phyloP scores from a whole-genome alignment of 805 yeast species.

The Candida germanica region DNA sequence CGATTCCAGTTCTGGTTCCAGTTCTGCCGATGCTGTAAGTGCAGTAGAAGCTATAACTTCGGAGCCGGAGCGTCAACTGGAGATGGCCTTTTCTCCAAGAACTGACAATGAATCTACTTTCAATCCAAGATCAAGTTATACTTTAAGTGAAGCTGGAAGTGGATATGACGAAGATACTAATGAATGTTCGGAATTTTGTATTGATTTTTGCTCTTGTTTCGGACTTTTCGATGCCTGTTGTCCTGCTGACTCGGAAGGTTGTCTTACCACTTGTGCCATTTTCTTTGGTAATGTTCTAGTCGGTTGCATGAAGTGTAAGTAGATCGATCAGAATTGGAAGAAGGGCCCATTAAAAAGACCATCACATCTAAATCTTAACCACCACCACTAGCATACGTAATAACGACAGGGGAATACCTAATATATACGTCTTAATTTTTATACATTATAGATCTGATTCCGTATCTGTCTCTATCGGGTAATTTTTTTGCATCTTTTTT shows the following conservation, averaged over 20 bases:
- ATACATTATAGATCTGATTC: no score
- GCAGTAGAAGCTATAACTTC: slow-evolving; percentile 7
- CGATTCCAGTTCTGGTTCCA: background rate
- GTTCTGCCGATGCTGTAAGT: slow-evolving; percentile 3
- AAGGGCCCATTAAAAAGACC: no score
- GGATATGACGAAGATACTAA: slow-evolving; percentile 37
- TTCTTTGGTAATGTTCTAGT: slow-evolving; percentile 37
- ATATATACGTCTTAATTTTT: no score
- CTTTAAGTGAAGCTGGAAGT: slow-evolving; percentile 26
- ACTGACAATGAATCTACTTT: slow-evolving; percentile 4
- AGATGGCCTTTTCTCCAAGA: slow-evolving; percentile 13
- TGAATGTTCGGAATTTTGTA: slow-evolving; percentile 42
- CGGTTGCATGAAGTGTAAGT: slow-evolving; percentile 30
- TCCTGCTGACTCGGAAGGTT: slow-evolving; percentile 42
- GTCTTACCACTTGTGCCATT: slow-evolving; percentile 31
- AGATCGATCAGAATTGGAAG: no score
- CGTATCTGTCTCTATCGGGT: no score
- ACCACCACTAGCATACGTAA: no score
- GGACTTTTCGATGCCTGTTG: slow-evolving; percentile 40
- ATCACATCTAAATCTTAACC: no score
- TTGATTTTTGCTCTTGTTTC: slow-evolving; percentile 36
- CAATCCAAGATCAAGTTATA: slow-evolving; percentile 16
- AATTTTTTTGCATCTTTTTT: background rate
- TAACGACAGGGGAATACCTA: no score
- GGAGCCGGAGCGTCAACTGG: slow-evolving; percentile 14